Evolutionary conservation across 1,139 yeast genomes (phyloP).

Genomic region (Sugiyamaella novakii): DNA sequence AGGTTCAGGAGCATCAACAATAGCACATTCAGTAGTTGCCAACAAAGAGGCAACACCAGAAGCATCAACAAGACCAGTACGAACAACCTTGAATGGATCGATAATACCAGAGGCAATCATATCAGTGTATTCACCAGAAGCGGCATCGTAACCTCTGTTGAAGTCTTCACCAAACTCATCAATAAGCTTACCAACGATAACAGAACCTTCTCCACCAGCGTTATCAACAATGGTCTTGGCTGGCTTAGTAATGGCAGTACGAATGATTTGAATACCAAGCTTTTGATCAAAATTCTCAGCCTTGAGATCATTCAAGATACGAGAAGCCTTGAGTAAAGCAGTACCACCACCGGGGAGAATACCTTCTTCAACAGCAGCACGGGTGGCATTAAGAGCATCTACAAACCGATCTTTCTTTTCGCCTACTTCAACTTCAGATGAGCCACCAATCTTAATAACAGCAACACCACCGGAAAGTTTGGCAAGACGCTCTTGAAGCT

Average conservation of each 20-base stretch:
- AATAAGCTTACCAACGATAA: constrained; percentile 88
- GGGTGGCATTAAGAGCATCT: constrained; percentile 97
- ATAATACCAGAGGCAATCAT: constrained; percentile 98
- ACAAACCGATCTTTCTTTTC: constrained; percentile 99
- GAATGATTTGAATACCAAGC: constrained; percentile 94
- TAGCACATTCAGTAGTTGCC: constrained; percentile 99
- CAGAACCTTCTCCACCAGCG: constrained; percentile 99
- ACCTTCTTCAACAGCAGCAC: constrained; percentile 99
- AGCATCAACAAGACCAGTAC: constrained; percentile 96
- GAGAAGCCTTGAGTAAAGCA: constrained; percentile 93
- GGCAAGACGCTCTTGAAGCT: constrained; percentile 97
- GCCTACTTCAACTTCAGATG: constrained; percentile 98
- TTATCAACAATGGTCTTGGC: constrained; percentile 96
- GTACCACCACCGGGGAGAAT: constrained; percentile 99
- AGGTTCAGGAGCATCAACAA: constrained; percentile 93
- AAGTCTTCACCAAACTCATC: constrained; percentile 84
- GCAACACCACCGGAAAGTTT: constrained; percentile 99
- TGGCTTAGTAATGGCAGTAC: constrained; percentile 94
- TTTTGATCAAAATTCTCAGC: constrained; percentile 96
- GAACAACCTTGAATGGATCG: constrained; percentile 99
- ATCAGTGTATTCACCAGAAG: constrained; percentile 92
- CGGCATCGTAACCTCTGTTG: constrained; percentile 91
- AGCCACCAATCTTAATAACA: constrained; percentile 96
- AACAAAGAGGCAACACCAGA: constrained; percentile 96
- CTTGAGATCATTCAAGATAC: constrained; percentile 73